These are phyloP conservation scores for Fusarium xyrophilum DNA, from an alignment of 2,329 filamentous ascomycete species.

Conservation along the genomic window DNA sequence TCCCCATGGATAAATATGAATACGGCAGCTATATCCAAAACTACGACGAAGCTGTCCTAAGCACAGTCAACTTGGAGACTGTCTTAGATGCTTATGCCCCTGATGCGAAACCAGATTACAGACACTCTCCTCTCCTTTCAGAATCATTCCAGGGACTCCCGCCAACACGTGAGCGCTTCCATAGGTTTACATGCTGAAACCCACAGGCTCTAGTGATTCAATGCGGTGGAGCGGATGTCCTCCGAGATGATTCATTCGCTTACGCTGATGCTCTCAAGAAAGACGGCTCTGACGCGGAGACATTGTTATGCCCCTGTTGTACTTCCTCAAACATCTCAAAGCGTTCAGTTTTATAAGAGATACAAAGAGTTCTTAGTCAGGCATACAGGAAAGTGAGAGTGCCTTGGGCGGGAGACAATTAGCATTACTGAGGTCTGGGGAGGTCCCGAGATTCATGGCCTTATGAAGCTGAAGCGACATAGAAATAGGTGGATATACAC, in stretches of 20 bases:
- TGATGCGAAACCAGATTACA: constrained; percentile 9
- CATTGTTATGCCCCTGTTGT: constrained; percentile 17
- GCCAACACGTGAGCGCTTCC: constrained; percentile 20
- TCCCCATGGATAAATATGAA: constrained; percentile 34
- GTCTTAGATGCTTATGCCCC: constrained; percentile 19
- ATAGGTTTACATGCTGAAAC: fast-evolving
- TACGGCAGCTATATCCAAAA: constrained; percentile 37
- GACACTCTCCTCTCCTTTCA: constrained; percentile 36
- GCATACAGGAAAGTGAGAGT: not conserved
- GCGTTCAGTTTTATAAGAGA: constrained; percentile 5
- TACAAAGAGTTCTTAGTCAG: constrained; percentile 10
- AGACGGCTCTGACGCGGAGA: constrained; percentile 21
- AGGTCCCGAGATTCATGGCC: not conserved
- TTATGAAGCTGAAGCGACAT: not conserved
- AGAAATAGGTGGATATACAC: no score
- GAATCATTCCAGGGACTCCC: constrained; percentile 20
- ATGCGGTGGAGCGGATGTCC: constrained; percentile 25
- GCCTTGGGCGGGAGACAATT: not conserved
- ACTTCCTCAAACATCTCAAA: not conserved
- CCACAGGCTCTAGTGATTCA: constrained; percentile 23
- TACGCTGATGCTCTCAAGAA: constrained; percentile 28
- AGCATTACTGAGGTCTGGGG: no score
- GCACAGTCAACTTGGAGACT: constrained; percentile 9
- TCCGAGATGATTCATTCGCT: constrained; percentile 34
- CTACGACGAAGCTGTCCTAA: constrained; percentile 9